These are phyloP conservation scores for Calocera cornea DNA, from an alignment of 768 basidiomycete species.

Conservation along the genomic window DNA sequence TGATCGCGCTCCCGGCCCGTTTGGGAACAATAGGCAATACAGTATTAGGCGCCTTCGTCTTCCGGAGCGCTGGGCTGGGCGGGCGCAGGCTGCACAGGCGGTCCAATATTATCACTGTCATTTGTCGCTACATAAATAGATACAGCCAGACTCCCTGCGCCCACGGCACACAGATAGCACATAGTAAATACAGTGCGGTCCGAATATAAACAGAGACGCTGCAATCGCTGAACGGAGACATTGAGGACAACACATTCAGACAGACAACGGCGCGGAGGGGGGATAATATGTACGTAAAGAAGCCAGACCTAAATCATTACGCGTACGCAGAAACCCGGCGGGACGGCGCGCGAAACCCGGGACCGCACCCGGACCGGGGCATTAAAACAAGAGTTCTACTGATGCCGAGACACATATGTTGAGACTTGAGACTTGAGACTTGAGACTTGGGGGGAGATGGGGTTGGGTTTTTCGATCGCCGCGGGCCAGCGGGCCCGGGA, in stretches of 20 bases:
- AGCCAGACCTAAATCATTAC: not conserved
- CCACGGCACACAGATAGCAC: not conserved
- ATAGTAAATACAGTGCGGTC: not conserved
- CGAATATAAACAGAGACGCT: not conserved
- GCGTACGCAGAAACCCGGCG: not conserved
- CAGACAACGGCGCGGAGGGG: too few species aligned
- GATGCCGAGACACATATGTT: not conserved
- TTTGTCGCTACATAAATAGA: conserved; percentile 5
- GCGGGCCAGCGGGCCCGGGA: not conserved
- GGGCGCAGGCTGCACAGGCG: not conserved
- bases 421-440: not conserved
- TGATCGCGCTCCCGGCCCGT: not conserved
- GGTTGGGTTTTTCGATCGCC: not conserved
- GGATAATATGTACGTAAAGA: not conserved
- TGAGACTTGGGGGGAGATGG: not conserved
- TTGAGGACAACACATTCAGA: too few species aligned
- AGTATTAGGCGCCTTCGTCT: too few species aligned
- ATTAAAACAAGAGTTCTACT: not conserved
- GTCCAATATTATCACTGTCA: not conserved
- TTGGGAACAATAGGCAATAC: not conserved
- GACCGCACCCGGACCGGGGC: not conserved
- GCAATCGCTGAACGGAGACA: too few species aligned
- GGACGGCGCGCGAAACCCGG: too few species aligned
- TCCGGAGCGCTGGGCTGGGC: not conserved
- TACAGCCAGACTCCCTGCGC: not conserved